Base-by-base conservation (phyloP, 2,329 filamentous ascomycete species). In the Aspergillus ibericus region DNA sequence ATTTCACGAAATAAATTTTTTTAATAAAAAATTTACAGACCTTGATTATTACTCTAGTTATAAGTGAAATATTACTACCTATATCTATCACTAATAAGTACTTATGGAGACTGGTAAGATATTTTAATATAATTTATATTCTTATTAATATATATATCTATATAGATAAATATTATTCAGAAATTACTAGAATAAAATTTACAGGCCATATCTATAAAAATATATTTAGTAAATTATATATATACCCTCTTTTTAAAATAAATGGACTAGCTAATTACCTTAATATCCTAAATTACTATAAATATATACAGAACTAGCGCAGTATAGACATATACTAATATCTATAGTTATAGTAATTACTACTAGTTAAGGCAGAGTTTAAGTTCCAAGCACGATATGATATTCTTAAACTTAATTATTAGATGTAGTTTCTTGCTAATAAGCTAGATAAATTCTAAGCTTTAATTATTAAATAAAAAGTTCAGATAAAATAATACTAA, bases 231-330 rank as follows among this genome's bases (percentile, higher is more conserved):
- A 49, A 47, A 49, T 61, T n/a, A n/a, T 61, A 61, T 50, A 18
- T 48, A 35, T 42, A 61, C 32, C 55, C 48, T 25, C 22, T 65
- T 15, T 62, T 51, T 47, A 29, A 66, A 58, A 55, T 66, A 47
- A 25, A 66, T 61, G 18, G 59, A 15, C 63, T 35, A 16, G 60
- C 48, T 29, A 59, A 38, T 20, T 66, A 61, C 35, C 54, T 67
- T 18, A 48, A 59, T 49, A 61, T 67, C 53, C 15, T 51, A 13
- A 49, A 38, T 46, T 34, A 54, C 18, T 2, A 63, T 48, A 48
- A 60, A 27, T 46, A 66, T 61, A 67, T 66, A 48, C 5, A 65
- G 54, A 67, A 66, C 53, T 42, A 32, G 27, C 53, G 54, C 10
- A 61, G 58, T 25, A 67, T 67, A 32, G 59, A 55, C 35, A 60